Evolutionary conservation across 176 grass and related monocot species (phyloP).

Genomic region (Elymus sibiricus): DNA sequence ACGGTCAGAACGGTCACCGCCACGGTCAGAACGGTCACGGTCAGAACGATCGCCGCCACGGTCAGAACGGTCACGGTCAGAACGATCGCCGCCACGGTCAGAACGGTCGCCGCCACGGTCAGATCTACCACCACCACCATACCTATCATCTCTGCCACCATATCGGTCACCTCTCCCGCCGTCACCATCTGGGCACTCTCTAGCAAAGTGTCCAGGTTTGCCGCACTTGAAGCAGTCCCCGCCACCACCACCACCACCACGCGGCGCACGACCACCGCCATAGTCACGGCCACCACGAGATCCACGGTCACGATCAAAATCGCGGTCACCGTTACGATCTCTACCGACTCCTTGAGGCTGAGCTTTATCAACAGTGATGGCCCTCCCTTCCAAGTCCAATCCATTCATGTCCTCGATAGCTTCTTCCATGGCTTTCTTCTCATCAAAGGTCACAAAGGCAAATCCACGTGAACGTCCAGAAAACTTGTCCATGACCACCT

Average conservation of each 20-base stretch:
- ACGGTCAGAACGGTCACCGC: conserved; percentile 33
- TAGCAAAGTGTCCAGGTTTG: conserved; percentile 85
- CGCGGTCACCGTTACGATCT: conserved; percentile 52
- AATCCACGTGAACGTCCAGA: conserved; percentile 94
- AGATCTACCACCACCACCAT: conserved; percentile 49
- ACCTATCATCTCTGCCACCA: conserved; percentile 60
- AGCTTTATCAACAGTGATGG: conserved; percentile 86
- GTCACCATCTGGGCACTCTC: conserved; percentile 69
- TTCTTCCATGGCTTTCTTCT: conserved; percentile 95
- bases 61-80: conserved; percentile 49
- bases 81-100: conserved; percentile 33
- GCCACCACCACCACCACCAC: conserved; percentile 52
- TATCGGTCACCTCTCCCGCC: conserved; percentile 64
- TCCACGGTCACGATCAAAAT: conserved; percentile 56
- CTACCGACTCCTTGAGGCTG: conserved; percentile 75
- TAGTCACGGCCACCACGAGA: conserved; percentile 56
- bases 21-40: conserved; percentile 43
- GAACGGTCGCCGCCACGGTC: conserved; percentile 26
- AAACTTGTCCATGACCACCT: conserved; percentile 90
- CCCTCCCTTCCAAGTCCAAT: conserved; percentile 66
- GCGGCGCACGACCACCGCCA: conserved; percentile 32
- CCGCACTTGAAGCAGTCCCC: conserved; percentile 86
- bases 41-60: conserved; percentile 51
- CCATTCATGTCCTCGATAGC: conserved; percentile 99
- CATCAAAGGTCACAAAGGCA: conserved; percentile 92